Base-by-base conservation (phyloP, 805 yeast species). In the Clavispora fructus region DNA sequence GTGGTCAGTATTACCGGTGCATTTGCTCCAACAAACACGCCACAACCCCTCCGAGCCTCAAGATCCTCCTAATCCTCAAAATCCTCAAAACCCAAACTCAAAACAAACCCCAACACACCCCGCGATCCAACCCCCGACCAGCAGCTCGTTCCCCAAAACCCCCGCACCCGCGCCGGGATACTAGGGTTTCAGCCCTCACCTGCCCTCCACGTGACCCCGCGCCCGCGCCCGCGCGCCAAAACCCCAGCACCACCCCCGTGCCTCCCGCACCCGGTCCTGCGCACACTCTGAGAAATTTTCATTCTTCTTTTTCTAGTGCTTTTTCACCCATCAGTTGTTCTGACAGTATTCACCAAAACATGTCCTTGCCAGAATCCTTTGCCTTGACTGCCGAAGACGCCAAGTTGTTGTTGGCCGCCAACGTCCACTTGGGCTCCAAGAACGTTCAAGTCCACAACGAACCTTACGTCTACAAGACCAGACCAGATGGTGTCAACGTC, bases 401-500 rank as follows among this genome's bases (percentile, higher is more conserved):
- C 80, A 94, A 94, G 83, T 87, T 92, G 75, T 83, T 94, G 78
- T 85, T 94, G 80, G 98, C 99, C 75, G 99, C 99, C 75, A 92
- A 92, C 89, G 88, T 85, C 69, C 99, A 94, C 83, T 86, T 94
- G 75, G 99, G 99, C 78, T 85, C 98, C 75, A 94, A 94, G 89
- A 94, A 94, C 89, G 95, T 92, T 76, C 61, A 86, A 92, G 92
- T 88, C 69, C 97, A 90, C 88, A 90, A 88, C 85, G 87, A 86
- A 75, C 85, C 94, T 76, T 89, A 89, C 83, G 96, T 92, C 67
- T 87, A 79, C 92, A 87, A 89, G 81, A 85, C 96, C 77, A 91
- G 98, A 82, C 94, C 96, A 78, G 99, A 94, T 75, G 99, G 99
- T 85, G 97, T 94, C 68, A 90, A 90, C 84, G 81, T 94, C 64